Base-by-base conservation (phyloP, 1,284 basidiomycete species). In the Trichosporon inkin region DNA sequence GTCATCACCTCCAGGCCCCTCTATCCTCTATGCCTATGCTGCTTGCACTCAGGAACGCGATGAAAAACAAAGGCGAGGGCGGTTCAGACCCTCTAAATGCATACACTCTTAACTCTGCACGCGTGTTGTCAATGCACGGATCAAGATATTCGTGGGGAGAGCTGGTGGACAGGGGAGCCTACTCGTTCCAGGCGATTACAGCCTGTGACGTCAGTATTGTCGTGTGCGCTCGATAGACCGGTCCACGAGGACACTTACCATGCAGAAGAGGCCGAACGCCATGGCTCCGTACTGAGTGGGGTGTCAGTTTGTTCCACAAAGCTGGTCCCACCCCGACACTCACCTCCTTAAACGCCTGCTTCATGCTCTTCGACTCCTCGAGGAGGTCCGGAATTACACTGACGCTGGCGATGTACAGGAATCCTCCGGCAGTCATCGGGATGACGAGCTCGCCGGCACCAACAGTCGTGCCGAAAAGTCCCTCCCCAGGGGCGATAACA, bases 391-490 rank as follows among this genome's bases (percentile, higher is more conserved):
- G 90, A 65, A 93, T 80, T 58, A 92, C 90, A 55, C 90, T 90
- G 57, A 93, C 91, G 41, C 89, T 49, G 17, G 90, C 90, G 68
- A 92, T 92, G 78, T 93, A 92, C 72, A 93, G 81, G 80, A 92
- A 93, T n/a, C 90, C 90, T 53, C 90, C 90, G 32, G 92, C 90
- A 69, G 77, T 79, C 67, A 90, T 90, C 4, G 90, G 90, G 67
- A 93, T 92, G 61, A 92, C 90, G 71, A 93, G 78, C 78, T 93
- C 91, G 37, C 87, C 85, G 36, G 84, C 78, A 67, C 85, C 83
- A 49, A 87, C 84, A 7, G 87, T 89, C 10, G 91, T 92, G 58
- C 90, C 90, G 63, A 92, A 82, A 56, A 92, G 73, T 3, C 91
- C 90, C 60, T 89, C 86, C 39, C 85, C 71, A 11, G 68, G 61